phyloP scores from a whole-genome alignment of 495 filamentous ascomycete genomes.

The Cercophora sp. region DNA sequence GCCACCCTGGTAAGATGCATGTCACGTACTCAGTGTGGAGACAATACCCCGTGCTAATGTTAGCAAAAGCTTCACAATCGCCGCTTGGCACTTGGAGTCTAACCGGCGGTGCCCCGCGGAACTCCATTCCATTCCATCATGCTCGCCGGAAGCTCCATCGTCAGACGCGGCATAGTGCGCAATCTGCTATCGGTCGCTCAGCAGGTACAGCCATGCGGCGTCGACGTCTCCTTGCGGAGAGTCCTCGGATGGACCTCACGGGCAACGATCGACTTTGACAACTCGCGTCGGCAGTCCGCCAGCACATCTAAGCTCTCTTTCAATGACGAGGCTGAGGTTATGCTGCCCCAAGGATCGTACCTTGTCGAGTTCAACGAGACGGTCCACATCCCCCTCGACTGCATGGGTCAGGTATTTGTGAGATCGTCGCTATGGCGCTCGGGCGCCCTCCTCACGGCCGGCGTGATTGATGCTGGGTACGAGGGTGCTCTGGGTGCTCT shows the following conservation, averaged over 20 bases:
- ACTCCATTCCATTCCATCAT: background rate
- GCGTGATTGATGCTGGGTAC: constrained; percentile 3
- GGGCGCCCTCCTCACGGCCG: constrained; percentile 1
- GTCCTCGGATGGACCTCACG: background rate
- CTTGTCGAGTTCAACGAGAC: constrained; percentile 6
- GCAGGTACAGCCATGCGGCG: background rate
- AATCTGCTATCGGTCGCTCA: background rate
- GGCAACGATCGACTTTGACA: constrained; percentile 4
- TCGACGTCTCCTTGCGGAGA: background rate
- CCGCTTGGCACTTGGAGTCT: background rate
- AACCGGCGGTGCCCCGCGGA: background rate
- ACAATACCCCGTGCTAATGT: background rate
- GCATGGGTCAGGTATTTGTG: constrained; percentile 5
- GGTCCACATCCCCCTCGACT: background rate
- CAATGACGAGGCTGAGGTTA: too few species aligned
- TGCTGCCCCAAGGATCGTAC: too few species aligned
- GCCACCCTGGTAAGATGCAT: background rate
- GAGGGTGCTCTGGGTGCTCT: constrained; percentile 1
- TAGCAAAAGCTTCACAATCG: background rate
- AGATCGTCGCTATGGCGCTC: constrained; percentile 4
- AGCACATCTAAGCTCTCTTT: too few species aligned
- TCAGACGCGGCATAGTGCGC: background rate
- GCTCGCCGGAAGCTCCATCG: background rate
- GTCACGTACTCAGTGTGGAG: background rate
- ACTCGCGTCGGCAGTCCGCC: too few species aligned